Percentiles rank a stretch among this genome's conserved stretches.
These are phyloP conservation scores for Clonostachys chloroleuca DNA, from an alignment of 2,329 filamentous ascomycete genomes.

Conservation along the genomic window DNA sequence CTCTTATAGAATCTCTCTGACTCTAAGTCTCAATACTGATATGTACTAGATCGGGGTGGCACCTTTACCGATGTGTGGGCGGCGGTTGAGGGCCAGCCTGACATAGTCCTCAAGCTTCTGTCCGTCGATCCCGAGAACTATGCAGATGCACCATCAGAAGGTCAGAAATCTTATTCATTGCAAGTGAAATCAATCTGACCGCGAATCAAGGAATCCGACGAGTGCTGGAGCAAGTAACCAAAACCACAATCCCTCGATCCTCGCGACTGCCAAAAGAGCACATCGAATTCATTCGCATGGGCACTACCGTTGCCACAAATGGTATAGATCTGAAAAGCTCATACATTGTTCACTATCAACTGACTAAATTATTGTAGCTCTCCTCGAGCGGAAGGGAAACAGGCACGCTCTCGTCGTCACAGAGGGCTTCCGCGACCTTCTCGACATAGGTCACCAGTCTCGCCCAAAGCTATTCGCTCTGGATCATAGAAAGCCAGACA, in stretches of 20 bases:
- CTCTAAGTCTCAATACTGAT: not conserved
- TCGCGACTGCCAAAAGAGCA: conserved; percentile 62
- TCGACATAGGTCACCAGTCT: conserved; percentile 70
- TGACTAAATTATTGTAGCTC: conserved; percentile 53
- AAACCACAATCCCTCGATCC: not conserved
- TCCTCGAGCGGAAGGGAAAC: conserved; percentile 68
- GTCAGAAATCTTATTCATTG: conserved; percentile 27
- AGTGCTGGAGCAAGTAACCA: conserved; percentile 14
- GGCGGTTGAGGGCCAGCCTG: conserved; percentile 33
- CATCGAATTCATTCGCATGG: conserved; percentile 69
- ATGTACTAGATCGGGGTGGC: conserved; percentile 13
- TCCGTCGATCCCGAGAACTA: conserved; percentile 32
- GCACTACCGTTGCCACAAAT: conserved; percentile 73
- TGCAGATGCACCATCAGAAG: conserved; percentile 68
- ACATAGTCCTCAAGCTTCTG: conserved; percentile 1
- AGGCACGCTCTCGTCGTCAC: conserved; percentile 66
- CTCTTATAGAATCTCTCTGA: not conserved
- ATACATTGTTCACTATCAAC: conserved; percentile 51
- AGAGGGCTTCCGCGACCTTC: conserved; percentile 62
- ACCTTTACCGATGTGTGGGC: conserved; percentile 14
- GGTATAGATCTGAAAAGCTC: conserved; percentile 15
- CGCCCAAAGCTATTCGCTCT: conserved; percentile 70
- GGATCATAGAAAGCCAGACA: conserved; percentile 61
- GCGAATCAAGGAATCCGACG: conserved; percentile 34
- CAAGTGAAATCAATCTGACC: not conserved